Conservation (phyloP, 306 rosid genomes). For the Vicia sativa region DNA sequence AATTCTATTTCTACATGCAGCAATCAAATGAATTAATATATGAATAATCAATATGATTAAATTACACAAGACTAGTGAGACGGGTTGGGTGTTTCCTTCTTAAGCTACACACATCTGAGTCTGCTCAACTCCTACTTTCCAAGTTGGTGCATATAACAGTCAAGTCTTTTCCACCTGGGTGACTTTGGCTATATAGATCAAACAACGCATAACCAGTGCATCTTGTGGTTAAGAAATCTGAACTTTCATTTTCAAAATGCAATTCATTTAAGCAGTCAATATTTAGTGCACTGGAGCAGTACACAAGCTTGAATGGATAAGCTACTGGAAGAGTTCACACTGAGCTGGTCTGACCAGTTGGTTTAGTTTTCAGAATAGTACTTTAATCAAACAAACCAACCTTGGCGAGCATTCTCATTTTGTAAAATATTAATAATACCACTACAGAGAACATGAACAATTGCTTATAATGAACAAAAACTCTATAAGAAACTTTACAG, state of each 20-base stretch:
- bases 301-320: neutral
- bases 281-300: neutral
- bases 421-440: conserved; percentile 11
- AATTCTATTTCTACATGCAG: too few relatives aligned
- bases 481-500: conserved; percentile 10
- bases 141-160: too few relatives aligned
- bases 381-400: conserved; percentile 28
- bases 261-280: conserved; percentile 1
- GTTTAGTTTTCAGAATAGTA: neutral
- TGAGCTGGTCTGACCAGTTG: neutral
- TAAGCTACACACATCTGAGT: too few relatives aligned
- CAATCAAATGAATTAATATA: too few relatives aligned
- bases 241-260: conserved; percentile 1
- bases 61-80: too few relatives aligned
- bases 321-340: neutral
- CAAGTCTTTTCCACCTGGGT: too few relatives aligned
- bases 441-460: conserved; percentile 3
- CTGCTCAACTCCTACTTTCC: too few relatives aligned
- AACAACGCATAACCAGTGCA: neutral
- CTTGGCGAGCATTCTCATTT: conserved; percentile 27
- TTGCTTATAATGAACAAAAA: conserved; percentile 14
- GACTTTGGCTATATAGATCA: neutral
- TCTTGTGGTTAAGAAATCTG: neutral
- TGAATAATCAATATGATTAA: too few relatives aligned
- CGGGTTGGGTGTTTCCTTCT: too few relatives aligned